These are phyloP conservation scores for Medicago arabica DNA, from an alignment of 306 rosid genomes.

Conservation along the genomic window DNA sequence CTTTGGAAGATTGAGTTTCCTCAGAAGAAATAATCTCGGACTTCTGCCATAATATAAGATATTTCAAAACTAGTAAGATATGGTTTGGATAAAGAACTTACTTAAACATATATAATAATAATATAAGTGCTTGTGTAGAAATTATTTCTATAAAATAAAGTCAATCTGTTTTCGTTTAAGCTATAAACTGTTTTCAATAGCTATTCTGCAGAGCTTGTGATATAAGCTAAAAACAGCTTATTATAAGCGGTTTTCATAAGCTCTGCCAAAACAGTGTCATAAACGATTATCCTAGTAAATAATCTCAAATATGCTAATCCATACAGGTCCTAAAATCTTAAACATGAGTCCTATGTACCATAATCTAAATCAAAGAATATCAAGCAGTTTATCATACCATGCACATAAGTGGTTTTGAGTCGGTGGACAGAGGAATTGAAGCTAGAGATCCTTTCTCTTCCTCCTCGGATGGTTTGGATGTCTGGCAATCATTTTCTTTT, in stretches of 20 bases:
- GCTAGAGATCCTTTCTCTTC: conserved; percentile 54
- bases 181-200: too few species aligned
- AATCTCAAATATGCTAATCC: neutral
- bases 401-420: conserved; percentile 42
- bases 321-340: neutral
- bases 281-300: neutral
- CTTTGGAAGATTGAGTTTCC: conserved; percentile 39
- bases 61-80: conserved; percentile 14
- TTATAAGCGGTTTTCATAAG: neutral
- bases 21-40: conserved; percentile 52
- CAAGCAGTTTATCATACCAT: conserved; percentile 56
- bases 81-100: neutral
- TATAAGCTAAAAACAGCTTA: too few species aligned
- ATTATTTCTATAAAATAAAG: too few species aligned
- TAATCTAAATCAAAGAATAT: conserved; percentile 29
- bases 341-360: neutral
- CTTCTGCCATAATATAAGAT: conserved; percentile 57
- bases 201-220: too few species aligned
- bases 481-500: conserved; percentile 59
- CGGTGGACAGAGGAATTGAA: conserved; percentile 39
- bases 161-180: too few species aligned
- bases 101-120: neutral
- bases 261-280: neutral
- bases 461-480: conserved; percentile 54
- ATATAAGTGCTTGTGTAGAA: too few species aligned